phyloP scores from a whole-genome alignment of 768 basidiomycete genomes.

The Mycena rosella region DNA sequence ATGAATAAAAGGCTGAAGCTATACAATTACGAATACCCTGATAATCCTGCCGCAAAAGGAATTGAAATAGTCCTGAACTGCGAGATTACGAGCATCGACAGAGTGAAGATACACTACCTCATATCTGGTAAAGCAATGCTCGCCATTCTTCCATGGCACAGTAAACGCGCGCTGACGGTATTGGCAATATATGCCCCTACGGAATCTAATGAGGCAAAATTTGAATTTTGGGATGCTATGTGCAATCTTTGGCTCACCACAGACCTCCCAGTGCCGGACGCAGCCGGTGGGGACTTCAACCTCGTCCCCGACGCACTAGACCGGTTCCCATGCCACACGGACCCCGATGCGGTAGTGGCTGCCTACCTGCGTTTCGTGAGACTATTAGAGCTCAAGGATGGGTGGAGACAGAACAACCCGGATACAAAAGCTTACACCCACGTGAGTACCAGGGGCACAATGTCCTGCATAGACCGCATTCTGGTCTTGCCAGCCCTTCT shows the following conservation, averaged over 20 bases:
- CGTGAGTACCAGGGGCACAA: neutral
- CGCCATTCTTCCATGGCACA: conserved; percentile 4
- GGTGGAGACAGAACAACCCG: neutral
- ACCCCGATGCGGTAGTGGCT: neutral
- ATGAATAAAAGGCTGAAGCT: neutral
- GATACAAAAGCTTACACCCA: neutral
- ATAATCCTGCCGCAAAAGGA: neutral
- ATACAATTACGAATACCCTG: neutral
- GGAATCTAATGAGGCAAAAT: neutral
- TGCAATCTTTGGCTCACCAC: neutral
- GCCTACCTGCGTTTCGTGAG: neutral
- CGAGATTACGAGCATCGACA: conserved; percentile 8
- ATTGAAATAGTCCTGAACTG: conserved; percentile 18
- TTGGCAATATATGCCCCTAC: conserved; percentile 42
- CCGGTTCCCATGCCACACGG: neutral
- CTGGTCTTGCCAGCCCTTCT: neutral
- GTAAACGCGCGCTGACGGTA: conserved; percentile 16
- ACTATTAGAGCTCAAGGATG: neutral
- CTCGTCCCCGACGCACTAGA: conserved; percentile 24
- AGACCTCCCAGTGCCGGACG: conserved; percentile 4
- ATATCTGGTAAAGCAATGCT: conserved; percentile 23
- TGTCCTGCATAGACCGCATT: conserved; percentile 32
- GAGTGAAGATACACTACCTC: conserved; percentile 1
- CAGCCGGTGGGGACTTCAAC: conserved; percentile 43
- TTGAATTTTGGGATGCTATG: conserved; percentile 35